Base-by-base conservation (phyloP, 495 filamentous ascomycete species). In the Aspergillus diversus region DNA sequence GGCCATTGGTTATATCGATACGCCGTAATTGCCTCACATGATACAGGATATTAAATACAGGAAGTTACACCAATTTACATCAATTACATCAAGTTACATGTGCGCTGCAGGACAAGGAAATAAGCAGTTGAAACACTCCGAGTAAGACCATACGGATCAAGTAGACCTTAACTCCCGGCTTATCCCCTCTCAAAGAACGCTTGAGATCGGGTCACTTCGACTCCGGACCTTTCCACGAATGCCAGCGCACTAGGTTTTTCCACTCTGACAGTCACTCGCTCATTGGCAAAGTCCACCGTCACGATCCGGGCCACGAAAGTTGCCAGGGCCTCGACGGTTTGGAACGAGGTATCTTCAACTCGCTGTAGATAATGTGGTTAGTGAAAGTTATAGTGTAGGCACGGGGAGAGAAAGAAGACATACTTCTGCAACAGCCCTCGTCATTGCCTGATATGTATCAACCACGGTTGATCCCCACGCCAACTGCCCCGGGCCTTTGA, bases 201-300 rank as follows among this genome's bases (percentile, higher is more conserved):
- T 54, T 76, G 72, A 6, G 75, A 76, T 46, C 84, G 71, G 33
- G 83, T 86, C 55, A 87, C 82, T 68, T 86, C 80, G 7, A 87
- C 82, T 5, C 83, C 84, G 16, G 84, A 81, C 59, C 76, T 70
- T 61, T 81, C 74, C 6, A 85, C 83, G 72, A 85, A 85, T 7
- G 83, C 78, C 63, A 87, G 56, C 12, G 84, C 84, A 64, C 80
- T 85, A 3, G 84, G 84, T 69, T 87, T 87, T 63, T 86, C 78
- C n/a, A 84, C 78, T 57, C 63, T 65, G 1, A 85, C 84, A 0
- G 82, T 86, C 17, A 85, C 80, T 49, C 78, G 71, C 50, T 80
- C 73, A 60, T 86, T 78, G 7, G 76, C 78, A 65, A 81, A 85
- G 32, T 81, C 76, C 50, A 84, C 73, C 15, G 82, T 83, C 53